Evolutionary conservation across 495 filamentous ascomycete species (phyloP).

Genomic region (Penicillium longicatenatum): DNA sequence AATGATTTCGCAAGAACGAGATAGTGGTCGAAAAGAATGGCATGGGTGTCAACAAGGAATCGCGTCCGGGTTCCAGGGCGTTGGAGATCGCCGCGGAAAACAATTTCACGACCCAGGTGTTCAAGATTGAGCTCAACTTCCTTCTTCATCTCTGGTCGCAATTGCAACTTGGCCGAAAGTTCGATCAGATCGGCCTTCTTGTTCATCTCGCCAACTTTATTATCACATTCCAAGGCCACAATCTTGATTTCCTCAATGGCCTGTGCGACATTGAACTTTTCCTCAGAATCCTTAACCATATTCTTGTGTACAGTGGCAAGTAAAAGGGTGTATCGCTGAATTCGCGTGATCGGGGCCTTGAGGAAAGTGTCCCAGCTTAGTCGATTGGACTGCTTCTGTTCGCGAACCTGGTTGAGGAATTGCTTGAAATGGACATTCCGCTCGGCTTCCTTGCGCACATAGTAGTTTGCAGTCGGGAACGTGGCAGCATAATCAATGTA

Average conservation of each 20-base stretch:
- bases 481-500: slow-evolving; percentile 92
- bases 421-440: slow-evolving; percentile 83
- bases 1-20: slow-evolving; percentile 87
- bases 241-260: slow-evolving; percentile 95
- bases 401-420: slow-evolving; percentile 77
- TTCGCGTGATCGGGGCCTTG: slow-evolving; percentile 87
- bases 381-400: slow-evolving; percentile 79
- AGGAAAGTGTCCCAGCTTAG: slow-evolving; percentile 94
- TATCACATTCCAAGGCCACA: slow-evolving; percentile 91
- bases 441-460: slow-evolving; percentile 81
- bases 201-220: slow-evolving; percentile 89
- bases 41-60: slow-evolving; percentile 92
- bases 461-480: slow-evolving; percentile 80
- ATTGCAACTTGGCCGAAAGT: slow-evolving; percentile 75
- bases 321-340: slow-evolving; percentile 88
- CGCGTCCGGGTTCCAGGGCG: slow-evolving; percentile 77
- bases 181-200: slow-evolving; percentile 91
- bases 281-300: slow-evolving; percentile 80
- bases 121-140: slow-evolving; percentile 84
- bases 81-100: slow-evolving; percentile 88
- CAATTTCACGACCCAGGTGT: slow-evolving; percentile 85
- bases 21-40: slow-evolving; percentile 95
- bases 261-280: slow-evolving; percentile 80
- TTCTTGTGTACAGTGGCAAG: slow-evolving; percentile 82
- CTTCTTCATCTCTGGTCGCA: slow-evolving; percentile 83